These are phyloP conservation scores for Peronosclerospora sorghi DNA, from an alignment of 352 stramenopile species.

Conservation along the genomic window DNA sequence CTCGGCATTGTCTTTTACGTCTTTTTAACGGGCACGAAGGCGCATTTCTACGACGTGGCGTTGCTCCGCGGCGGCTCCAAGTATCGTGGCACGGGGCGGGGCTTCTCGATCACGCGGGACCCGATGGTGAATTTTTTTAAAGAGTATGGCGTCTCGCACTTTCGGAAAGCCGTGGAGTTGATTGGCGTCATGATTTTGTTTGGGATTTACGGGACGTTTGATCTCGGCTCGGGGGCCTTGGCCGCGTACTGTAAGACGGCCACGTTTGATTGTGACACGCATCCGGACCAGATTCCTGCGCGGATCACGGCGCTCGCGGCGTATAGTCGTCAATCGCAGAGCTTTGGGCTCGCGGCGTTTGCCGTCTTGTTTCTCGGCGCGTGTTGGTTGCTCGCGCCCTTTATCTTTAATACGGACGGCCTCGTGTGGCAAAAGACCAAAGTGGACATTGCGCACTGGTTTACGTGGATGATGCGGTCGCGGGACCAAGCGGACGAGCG, in stretches of 20 bases:
- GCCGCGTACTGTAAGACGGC: constrained; percentile 40
- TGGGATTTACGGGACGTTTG: constrained; percentile 66
- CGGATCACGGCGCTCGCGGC: constrained; percentile 59
- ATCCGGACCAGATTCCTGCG: constrained; percentile 37
- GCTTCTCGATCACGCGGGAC: constrained; percentile 79
- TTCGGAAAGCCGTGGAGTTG: constrained; percentile 79
- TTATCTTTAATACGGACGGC: constrained; percentile 86
- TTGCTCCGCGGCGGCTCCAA: constrained; percentile 78
- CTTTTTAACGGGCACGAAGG: constrained; percentile 79
- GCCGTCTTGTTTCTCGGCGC: constrained; percentile 70
- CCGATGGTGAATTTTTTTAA: constrained; percentile 86
- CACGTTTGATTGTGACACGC: constrained; percentile 36
- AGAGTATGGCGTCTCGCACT: constrained; percentile 80
- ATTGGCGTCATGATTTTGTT: constrained; percentile 81
- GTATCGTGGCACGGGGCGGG: constrained; percentile 77
- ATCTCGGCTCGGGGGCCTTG: constrained; percentile 38
- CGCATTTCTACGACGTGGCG: constrained; percentile 80
- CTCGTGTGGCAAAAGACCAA: constrained; percentile 76
- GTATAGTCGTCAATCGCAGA: constrained; percentile 52
- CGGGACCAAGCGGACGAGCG: constrained; percentile 29
- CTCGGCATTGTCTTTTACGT: constrained; percentile 83
- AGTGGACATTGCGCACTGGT: constrained; percentile 74
- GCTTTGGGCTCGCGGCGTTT: constrained; percentile 73
- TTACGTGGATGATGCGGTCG: constrained; percentile 71
- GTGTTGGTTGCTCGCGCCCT: constrained; percentile 76